These are phyloP conservation scores for Hordeum pubiflorum DNA, from an alignment of 202 grass and related monocot species.

Conservation along the genomic window DNA sequence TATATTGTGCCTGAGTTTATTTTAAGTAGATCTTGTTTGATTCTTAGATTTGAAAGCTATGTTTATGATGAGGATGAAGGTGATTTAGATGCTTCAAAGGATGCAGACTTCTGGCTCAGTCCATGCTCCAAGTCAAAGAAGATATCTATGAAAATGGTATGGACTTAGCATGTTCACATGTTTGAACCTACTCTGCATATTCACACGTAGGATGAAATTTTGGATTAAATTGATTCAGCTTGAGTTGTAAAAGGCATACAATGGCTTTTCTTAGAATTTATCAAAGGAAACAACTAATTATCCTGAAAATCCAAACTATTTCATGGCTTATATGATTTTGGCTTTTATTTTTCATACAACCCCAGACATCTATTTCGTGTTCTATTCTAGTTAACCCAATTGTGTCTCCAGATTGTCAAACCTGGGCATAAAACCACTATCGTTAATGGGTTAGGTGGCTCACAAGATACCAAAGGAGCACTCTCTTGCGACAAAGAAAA, in stretches of 20 bases:
- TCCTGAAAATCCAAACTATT: neutral
- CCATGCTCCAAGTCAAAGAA: conserved; percentile 19
- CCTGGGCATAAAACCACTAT: conserved; percentile 3
- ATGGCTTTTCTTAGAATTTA: neutral
- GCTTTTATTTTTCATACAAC: neutral
- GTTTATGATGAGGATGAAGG: conserved; percentile 22
- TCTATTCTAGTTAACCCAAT: neutral
- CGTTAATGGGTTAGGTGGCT: conserved; percentile 22
- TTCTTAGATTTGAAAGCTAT: conserved; percentile 26
- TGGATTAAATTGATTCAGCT: neutral
- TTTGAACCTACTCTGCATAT: neutral
- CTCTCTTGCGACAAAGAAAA: conserved; percentile 27
- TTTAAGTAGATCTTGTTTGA: neutral
- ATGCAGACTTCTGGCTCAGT: conserved; percentile 23
- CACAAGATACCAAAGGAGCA: conserved; percentile 33
- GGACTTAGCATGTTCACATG: neutral
- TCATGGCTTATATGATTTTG: neutral
- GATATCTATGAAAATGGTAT: conserved; percentile 34
- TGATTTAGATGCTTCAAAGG: conserved; percentile 7
- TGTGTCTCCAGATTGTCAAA: conserved; percentile 38
- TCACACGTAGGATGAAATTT: neutral
- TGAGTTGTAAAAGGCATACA: neutral
- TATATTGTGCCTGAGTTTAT: conserved; percentile 4
- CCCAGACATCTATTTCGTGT: neutral
- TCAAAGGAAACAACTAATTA: neutral